Evolutionary conservation across 1,139 yeast species (phyloP), one percentile per base, ranked within the genome.

Genomic region (Eremothecium sinecaudum): DNA sequence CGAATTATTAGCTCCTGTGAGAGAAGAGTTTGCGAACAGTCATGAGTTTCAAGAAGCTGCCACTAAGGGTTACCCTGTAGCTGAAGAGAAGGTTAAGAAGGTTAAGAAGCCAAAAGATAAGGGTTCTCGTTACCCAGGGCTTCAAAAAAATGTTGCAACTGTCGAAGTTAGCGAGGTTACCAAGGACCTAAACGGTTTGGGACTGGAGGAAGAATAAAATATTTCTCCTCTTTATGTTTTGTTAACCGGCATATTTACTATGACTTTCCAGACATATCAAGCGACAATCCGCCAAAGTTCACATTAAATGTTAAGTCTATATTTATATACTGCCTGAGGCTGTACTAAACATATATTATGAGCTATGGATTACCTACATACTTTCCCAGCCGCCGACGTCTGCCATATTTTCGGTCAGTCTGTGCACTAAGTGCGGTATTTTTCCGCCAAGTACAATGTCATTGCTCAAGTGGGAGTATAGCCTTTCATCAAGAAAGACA

Each of bases 311-410:
- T n/a, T n/a, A n/a, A n/a, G n/a, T n/a, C n/a, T n/a, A n/a, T n/a
- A n/a, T n/a, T n/a, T n/a, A n/a, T n/a, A n/a, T n/a, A n/a, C n/a
- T n/a, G n/a, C n/a, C n/a, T n/a, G n/a, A n/a, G n/a, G n/a, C n/a
- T n/a, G n/a, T n/a, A n/a, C n/a, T n/a, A n/a, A n/a, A n/a, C n/a
- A n/a, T n/a, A n/a, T n/a, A n/a, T n/a, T n/a, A n/a, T n/a, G n/a
- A n/a, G n/a, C n/a, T n/a, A n/a, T n/a, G n/a, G n/a, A n/a, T 19
- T 19, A 17, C 15, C 53, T 63, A 87, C 51, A 87, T 63, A 1
- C 96, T 83, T 48, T 81, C 92, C 98, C 98, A 90, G 1, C 97
- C 97, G 9, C 97, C 97, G 22, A 81, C 74, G 58, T 90, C 97
- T 23, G 78, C 61, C 5, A 71, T 74, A 30, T 78, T 74, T 47